Evolutionary conservation across 2,329 filamentous ascomycete species (phyloP).

Genomic region (Fusarium sambucinum): DNA sequence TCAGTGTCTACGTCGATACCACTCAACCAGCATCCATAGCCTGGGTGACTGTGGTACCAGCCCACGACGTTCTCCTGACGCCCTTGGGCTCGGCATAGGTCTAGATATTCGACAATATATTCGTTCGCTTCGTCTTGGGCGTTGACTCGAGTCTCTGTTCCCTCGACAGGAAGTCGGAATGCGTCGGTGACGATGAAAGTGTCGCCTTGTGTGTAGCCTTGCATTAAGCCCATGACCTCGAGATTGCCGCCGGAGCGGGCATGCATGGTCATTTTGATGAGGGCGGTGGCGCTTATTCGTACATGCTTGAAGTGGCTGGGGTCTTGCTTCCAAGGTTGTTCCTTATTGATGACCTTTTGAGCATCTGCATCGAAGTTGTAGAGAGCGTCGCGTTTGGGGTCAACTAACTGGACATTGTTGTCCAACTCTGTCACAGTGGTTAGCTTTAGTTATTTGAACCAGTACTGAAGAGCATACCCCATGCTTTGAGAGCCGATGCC

Average conservation of each 20-base stretch:
- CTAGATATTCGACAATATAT: constrained; percentile 91
- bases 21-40: constrained; percentile 97
- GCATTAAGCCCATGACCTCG: constrained; percentile 98
- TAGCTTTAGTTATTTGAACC: constrained; percentile 2
- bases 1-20: constrained; percentile 96
- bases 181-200: constrained; percentile 94
- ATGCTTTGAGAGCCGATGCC: constrained; percentile 50
- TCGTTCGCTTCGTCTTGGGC: constrained; percentile 96
- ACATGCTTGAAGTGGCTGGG: constrained; percentile 92
- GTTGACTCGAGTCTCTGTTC: constrained; percentile 98
- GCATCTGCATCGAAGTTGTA: constrained; percentile 81
- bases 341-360: constrained; percentile 73
- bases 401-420: constrained; percentile 85
- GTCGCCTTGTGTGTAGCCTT: constrained; percentile 88
- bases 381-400: constrained; percentile 88
- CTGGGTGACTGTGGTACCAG: constrained; percentile 98
- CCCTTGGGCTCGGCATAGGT: constrained; percentile 79
- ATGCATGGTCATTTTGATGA: constrained; percentile 99
- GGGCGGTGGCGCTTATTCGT: constrained; percentile 90
- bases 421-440: constrained; percentile 76
- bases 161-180: constrained; percentile 93
- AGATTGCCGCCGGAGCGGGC: constrained; percentile 92
- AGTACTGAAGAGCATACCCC: constrained; percentile 36
- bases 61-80: constrained; percentile 92
- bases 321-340: constrained; percentile 81